phyloP scores from a whole-genome alignment of 192 early-diverging fungal genomes.

The Backusella luteola region DNA sequence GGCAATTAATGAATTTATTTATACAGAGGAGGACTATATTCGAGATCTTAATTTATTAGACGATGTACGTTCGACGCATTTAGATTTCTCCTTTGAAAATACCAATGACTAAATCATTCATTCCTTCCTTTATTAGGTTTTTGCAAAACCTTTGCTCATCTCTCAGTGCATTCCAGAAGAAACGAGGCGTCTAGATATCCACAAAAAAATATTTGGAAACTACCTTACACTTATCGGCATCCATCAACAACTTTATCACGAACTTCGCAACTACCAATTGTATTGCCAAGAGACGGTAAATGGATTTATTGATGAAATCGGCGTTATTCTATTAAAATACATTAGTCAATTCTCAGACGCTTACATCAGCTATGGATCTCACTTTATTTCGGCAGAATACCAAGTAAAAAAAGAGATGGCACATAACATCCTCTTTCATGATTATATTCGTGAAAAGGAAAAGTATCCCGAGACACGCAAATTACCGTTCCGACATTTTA shows the following conservation, averaged over 20 bases:
- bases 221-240: slow-evolving; percentile 56
- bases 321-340: slow-evolving; percentile 74
- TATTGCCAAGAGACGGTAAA: slow-evolving; percentile 19
- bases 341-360: slow-evolving; percentile 58
- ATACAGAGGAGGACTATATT: slow-evolving; percentile 93
- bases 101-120: not conserved
- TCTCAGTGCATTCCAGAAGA: slow-evolving; percentile 25
- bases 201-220: slow-evolving; percentile 72
- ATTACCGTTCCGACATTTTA: slow-evolving; percentile 33
- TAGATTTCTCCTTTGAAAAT: not conserved
- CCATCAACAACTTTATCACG: slow-evolving; percentile 56
- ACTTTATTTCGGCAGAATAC: slow-evolving; percentile 75
- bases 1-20: slow-evolving; percentile 90
- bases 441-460: slow-evolving; percentile 74
- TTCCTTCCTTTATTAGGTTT: not conserved
- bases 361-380: slow-evolving; percentile 80
- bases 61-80: slow-evolving; percentile 13
- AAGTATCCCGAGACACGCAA: slow-evolving; percentile 28
- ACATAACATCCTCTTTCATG: slow-evolving; percentile 62
- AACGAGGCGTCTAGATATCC: slow-evolving; percentile 41
- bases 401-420: slow-evolving; percentile 65
- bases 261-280: slow-evolving; percentile 52
- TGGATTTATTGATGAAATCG: slow-evolving; percentile 72
- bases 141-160: slow-evolving; percentile 27
- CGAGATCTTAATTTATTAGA: slow-evolving; percentile 85